Percentiles rank a stretch among this genome's conserved stretches.
Conservation (phyloP, 2,329 filamentous ascomycete species). For the Fusarium sp. region DNA sequence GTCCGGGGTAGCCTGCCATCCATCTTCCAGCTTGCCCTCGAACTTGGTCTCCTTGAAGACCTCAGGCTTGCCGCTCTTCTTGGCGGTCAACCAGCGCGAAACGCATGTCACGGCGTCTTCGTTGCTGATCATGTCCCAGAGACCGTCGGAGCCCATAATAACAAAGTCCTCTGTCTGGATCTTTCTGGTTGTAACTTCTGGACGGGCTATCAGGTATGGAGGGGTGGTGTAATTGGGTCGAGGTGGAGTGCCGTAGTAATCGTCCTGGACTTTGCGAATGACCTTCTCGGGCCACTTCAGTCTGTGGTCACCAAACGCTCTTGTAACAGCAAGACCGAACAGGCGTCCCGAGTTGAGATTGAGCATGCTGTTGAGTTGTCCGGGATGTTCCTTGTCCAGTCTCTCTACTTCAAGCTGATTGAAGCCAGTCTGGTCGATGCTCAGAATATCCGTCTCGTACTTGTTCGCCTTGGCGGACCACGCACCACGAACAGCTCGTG, state of each 20-base stretch:
- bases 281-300: slow-evolving; percentile 73
- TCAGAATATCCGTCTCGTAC: slow-evolving; percentile 67
- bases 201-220: slow-evolving; percentile 75
- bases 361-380: slow-evolving; percentile 66
- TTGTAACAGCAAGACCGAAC: slow-evolving; percentile 69
- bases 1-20: slow-evolving; percentile 51
- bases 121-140: slow-evolving; percentile 71
- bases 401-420: slow-evolving; percentile 68
- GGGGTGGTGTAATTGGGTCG: slow-evolving; percentile 63
- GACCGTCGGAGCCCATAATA: slow-evolving; percentile 73
- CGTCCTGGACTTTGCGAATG: slow-evolving; percentile 49
- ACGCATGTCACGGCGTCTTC: slow-evolving; percentile 69
- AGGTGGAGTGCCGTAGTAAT: slow-evolving; percentile 60
- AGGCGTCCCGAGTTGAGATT: slow-evolving; percentile 64
- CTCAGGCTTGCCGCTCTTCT: slow-evolving; percentile 43
- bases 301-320: slow-evolving; percentile 74
- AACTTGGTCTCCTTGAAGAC: slow-evolving; percentile 34
- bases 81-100: slow-evolving; percentile 60
- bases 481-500: slow-evolving; percentile 70
- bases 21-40: slow-evolving; percentile 35
- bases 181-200: slow-evolving; percentile 68
- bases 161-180: slow-evolving; percentile 66
- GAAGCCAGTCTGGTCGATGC: slow-evolving; percentile 73
- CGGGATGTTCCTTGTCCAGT: slow-evolving; percentile 68
- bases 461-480: slow-evolving; percentile 54